Evolutionary conservation across 2,329 filamentous ascomycete genomes (phyloP), one percentile per base, ranked within the genome.

Genomic region (Aspergillus costaricaensis): DNA sequence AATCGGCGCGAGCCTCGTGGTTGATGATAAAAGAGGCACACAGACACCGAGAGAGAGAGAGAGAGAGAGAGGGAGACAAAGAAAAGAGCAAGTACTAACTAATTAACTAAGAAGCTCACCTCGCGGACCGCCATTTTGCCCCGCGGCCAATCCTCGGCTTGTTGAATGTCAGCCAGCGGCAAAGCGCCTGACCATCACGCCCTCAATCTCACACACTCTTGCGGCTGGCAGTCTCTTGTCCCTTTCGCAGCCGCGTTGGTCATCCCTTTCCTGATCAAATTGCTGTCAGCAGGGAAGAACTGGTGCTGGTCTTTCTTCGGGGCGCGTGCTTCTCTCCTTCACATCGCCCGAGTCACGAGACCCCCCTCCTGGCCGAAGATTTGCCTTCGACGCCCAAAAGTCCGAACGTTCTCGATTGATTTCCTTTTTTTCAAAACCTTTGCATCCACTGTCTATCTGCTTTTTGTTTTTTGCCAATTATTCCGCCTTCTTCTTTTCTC

Each of bases 91-190:
- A 12, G 7, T 27, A 27, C 25, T 27, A 27, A 27, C 25, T 27
- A 27, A 3, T 27, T 27, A 27, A 27, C 25, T 27, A 5, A 44
- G 4, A 14, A 44, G 41, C 19, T 44, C 39, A 19, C 15, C 39
- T 43, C 21, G 2, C 41, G 41, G 41, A 44, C 17, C 41, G 19
- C 41, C 41, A 44, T 44, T 55, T 48, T 56, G 52, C 62, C 62
- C 62, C 57, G 57, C 62, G 60, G 47, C 57, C 25, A 59, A 53
- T 58, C 56, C 21, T 64, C 56, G 58, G 57, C 25, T 50, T 25
- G 47, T n/a, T 27, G 47, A n/a, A 15, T 15, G n/a, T 50, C 23
- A 27, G 15, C 23, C 23, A 49, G 23, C 44, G 25, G 10, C 14
- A 27, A 23, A 23, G 21, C 44, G 21, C 21, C 23, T n/a, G 21